phyloP scores from a whole-genome alignment of 192 early-diverging fungal species.

The Mortierella hygrophila region DNA sequence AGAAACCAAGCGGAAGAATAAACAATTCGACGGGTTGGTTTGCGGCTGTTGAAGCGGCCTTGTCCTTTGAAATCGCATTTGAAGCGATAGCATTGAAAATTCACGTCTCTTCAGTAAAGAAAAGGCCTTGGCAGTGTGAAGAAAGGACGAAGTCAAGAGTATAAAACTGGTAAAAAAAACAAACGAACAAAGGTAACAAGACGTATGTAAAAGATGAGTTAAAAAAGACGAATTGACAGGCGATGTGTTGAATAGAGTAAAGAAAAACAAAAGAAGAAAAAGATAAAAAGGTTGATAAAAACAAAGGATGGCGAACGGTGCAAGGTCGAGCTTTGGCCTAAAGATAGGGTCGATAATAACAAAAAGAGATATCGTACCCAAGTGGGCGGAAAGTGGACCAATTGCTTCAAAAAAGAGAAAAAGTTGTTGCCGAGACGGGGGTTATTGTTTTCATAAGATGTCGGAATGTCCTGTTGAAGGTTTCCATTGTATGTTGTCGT shows the following conservation, averaged over 20 bases:
- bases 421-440: constrained; percentile 16
- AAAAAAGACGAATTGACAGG: constrained; percentile 11
- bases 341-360: background rate
- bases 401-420: constrained; percentile 16
- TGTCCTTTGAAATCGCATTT: constrained; percentile 32
- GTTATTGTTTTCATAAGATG: constrained; percentile 26
- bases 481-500: constrained; percentile 40
- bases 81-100: constrained; percentile 21
- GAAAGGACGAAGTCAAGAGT: constrained; percentile 52
- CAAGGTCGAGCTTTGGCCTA: background rate
- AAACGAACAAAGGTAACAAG: constrained; percentile 1
- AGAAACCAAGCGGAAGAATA: constrained; percentile 48
- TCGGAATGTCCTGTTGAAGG: constrained; percentile 56
- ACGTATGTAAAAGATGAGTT: background rate
- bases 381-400: background rate
- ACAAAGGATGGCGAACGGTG: constrained; percentile 11
- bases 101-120: constrained; percentile 23
- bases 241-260: background rate
- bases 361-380: background rate
- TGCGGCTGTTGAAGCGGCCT: constrained; percentile 60
- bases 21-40: constrained; percentile 27
- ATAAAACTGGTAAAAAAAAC: constrained; percentile 31
- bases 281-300: constrained; percentile 14
- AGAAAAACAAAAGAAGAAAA: constrained; percentile 1
- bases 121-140: constrained; percentile 46